Base-by-base conservation (phyloP, 176 grass and related monocot species). In the Raddia distichophylla region DNA sequence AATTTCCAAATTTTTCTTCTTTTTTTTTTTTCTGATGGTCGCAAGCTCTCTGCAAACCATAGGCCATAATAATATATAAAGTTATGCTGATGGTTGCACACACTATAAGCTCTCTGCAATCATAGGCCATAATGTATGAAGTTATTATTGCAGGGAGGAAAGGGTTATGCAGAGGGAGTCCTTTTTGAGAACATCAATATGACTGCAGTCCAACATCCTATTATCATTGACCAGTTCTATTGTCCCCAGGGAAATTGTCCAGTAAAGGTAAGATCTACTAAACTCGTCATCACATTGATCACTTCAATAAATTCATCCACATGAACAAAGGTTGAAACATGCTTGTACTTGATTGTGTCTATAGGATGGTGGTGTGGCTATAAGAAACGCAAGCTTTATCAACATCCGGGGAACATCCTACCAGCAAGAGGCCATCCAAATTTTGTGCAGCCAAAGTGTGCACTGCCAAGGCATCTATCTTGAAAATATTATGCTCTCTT, bases 191-290 rank as follows among this genome's bases (percentile, higher is more conserved):
- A 74, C 34, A 75, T 91, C 46, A 83, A 55, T 58, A 90, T 93
- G 84, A 76, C 84, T 5, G 32, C 35, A 52, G 83, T 97, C 35
- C 46, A 59, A 47, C 74, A 64, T 64, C 88, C 94, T 18, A 91
- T 93, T 27, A 0, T 89, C 57, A 91, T 97, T 3, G 78, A 97
- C 57, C 94, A 97, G 71, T 86, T 78, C 71, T 97, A 97, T 2
- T 80, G 86, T 48, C 69, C 82, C 5, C 65, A 49, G 0, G 69
- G 83, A 77, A 86, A 85, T 6, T 86, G 87, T 73, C 72, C 50
- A 18, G 0, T 0, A 59, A 43, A 82, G 87, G 87, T 89, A 22
- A 82, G 35, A 57, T 69, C 34, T 45, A 52, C n/a, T 51, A 64
- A 71, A 65, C 33, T 50, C 19, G 57, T 45, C 11, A 20, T 5